These are phyloP conservation scores for Neurospora pannonica DNA, from an alignment of 495 filamentous ascomycete genomes.

Conservation along the genomic window DNA sequence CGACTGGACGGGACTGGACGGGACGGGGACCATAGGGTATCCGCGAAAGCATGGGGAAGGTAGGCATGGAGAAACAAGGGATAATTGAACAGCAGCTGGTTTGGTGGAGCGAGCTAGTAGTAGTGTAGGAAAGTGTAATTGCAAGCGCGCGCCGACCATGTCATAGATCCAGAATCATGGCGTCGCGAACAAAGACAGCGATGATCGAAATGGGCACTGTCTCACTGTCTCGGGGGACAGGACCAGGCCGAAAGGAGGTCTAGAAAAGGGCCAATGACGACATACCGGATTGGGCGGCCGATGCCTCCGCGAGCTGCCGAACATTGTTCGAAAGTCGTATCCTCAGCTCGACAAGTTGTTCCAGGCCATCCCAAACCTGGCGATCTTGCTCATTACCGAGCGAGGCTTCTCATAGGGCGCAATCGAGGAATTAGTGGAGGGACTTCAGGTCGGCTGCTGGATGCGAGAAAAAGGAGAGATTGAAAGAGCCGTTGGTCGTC, in stretches of 20 bases:
- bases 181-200: neutral
- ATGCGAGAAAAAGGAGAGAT: neutral
- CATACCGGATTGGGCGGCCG: conserved; percentile 37
- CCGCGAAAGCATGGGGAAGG: neutral
- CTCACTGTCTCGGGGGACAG: neutral
- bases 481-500: neutral
- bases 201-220: neutral
- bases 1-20: neutral
- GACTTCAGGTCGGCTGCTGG: neutral
- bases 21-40: neutral
- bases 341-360: neutral
- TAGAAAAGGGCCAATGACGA: conserved; percentile 20
- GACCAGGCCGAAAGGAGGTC: neutral
- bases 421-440: neutral
- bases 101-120: neutral
- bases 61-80: neutral
- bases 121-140: neutral
- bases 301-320: conserved; percentile 34
- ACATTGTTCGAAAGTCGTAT: conserved; percentile 26
- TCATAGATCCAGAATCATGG: neutral
- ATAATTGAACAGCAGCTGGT: conserved; percentile 3
- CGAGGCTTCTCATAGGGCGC: neutral
- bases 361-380: neutral
- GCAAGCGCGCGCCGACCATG: neutral
- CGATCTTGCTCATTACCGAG: neutral